Base-by-base conservation (phyloP, 2,329 filamentous ascomycete genomes). In the Aspergillus fumigatiaffinis region DNA sequence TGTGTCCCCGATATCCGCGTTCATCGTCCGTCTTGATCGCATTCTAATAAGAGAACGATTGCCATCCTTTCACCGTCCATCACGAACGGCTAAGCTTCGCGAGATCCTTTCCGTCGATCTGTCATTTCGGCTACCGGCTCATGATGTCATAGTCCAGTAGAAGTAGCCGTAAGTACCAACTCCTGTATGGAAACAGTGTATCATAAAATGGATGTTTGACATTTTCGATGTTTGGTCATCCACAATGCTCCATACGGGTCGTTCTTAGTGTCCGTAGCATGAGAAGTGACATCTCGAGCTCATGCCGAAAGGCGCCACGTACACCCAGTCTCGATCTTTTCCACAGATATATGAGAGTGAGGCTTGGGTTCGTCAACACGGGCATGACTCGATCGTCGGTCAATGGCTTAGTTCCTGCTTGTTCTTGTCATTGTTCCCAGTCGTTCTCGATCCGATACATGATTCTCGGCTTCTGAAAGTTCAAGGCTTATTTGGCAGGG, bases 11-110 rank as follows among this genome's bases (percentile, higher is more conserved):
- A 67, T 64, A 63, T 56, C 57, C 62, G 54, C 66, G 51, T 58
- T 58, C 64, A 59, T 63, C 63, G 56, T 59, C 54, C 63, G 60
- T 61, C 61, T 62, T 55, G 60, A 51, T 60, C 66, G 61, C 62
- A 66, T 41, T 58, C 58, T 63, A 68, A 68, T 65, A 55, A 58
- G 52, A 57, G 62, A 56, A 60, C 62, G 61, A 64, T 64, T 59
- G 44, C 47, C 59, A 57, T 56, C 55, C 48, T 52, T 54, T 55
- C 50, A 53, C 58, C 63, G 58, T 62, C 61, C 55, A 28, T 42
- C 56, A 50, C 61, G 60, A 55, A 52, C 57, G 53, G 53, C 60
- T 59, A 54, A 54, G 52, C 21, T 51, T 55, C 57, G 38, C 57
- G 54, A 61, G 54, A 25, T 56, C 26, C 50, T 25, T 50, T 48